These are phyloP conservation scores for Rhizopus microsporus DNA, from an alignment of 371 early-diverging fungal genomes.

Conservation along the genomic window DNA sequence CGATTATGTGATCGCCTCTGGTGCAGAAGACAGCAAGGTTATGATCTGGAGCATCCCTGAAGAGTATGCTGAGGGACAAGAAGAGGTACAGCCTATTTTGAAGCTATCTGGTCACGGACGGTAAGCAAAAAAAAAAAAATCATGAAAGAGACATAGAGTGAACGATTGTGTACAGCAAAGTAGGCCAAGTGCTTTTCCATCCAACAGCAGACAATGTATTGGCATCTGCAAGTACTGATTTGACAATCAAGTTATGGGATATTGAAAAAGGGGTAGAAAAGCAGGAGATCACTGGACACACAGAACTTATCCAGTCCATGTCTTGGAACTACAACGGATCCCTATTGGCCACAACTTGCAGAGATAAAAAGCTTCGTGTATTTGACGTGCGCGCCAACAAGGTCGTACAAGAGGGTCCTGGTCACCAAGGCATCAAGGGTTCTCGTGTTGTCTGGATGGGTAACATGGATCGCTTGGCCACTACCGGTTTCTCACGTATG, in stretches of 20 bases:
- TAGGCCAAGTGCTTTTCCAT: slow-evolving; percentile 96
- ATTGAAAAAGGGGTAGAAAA: slow-evolving; percentile 87
- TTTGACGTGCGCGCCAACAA: slow-evolving; percentile 90
- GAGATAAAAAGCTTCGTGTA: slow-evolving; percentile 93
- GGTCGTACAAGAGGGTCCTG: slow-evolving; percentile 77
- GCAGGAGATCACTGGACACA: slow-evolving; percentile 88
- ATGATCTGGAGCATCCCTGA: slow-evolving; percentile 96
- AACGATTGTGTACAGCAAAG: slow-evolving; percentile 62
- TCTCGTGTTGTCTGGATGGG: slow-evolving; percentile 94
- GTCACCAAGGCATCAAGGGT: slow-evolving; percentile 97
- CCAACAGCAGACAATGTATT: slow-evolving; percentile 94
- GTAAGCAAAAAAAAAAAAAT: slow-evolving; percentile 25
- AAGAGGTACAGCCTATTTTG: slow-evolving; percentile 61
- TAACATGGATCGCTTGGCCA: slow-evolving; percentile 74
- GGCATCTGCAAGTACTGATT: slow-evolving; percentile 87
- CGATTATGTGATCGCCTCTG: slow-evolving; percentile 88
- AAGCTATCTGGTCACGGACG: slow-evolving; percentile 69
- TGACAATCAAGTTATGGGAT: slow-evolving; percentile 97
- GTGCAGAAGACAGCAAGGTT: slow-evolving; percentile 92
- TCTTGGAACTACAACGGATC: slow-evolving; percentile 90
- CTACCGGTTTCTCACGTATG: slow-evolving; percentile 93
- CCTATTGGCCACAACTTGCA: slow-evolving; percentile 88
- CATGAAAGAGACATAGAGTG: neutral
- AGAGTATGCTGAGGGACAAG: slow-evolving; percentile 64
- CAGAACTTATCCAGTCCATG: slow-evolving; percentile 90